A percentile compares a stretch with the other conserved stretches of the same genome.
phyloP scores from a whole-genome alignment of 163 green algal species.

The Volvox carteri region DNA sequence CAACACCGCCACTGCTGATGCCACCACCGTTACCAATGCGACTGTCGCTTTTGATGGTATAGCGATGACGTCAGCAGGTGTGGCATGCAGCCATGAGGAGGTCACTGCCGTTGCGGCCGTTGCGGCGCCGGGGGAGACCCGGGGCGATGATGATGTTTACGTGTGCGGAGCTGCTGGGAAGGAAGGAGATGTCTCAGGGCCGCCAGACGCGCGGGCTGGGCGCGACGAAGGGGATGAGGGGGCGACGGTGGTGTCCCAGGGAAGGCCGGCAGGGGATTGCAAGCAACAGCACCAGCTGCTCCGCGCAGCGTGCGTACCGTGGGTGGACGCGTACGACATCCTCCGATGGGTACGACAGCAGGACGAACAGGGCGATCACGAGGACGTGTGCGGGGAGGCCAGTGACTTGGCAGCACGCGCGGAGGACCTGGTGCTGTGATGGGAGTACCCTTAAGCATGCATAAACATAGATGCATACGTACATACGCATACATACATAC shows the following conservation, averaged over 20 bases:
- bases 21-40: neutral
- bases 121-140: neutral
- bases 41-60: neutral
- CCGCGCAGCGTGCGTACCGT: slow-evolving; percentile 19
- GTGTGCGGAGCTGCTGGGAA: neutral
- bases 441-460: neutral
- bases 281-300: no score
- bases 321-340: slow-evolving; percentile 18
- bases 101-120: neutral
- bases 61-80: neutral
- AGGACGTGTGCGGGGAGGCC: neutral
- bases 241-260: no score
- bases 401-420: neutral
- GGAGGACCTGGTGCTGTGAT: neutral
- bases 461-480: neutral
- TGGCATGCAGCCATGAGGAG: neutral
- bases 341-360: slow-evolving; percentile 3
- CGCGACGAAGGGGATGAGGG: neutral
- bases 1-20: neutral
- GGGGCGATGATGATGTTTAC: slow-evolving; percentile 2
- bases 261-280: no score
- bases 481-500: neutral
- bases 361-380: neutral
- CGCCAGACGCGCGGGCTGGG: neutral
- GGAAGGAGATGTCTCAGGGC: neutral